Percentiles rank a stretch among this genome's conserved stretches.
phyloP scores from a whole-genome alignment of 148 eudicot genomes.

The Cornus suecica region DNA sequence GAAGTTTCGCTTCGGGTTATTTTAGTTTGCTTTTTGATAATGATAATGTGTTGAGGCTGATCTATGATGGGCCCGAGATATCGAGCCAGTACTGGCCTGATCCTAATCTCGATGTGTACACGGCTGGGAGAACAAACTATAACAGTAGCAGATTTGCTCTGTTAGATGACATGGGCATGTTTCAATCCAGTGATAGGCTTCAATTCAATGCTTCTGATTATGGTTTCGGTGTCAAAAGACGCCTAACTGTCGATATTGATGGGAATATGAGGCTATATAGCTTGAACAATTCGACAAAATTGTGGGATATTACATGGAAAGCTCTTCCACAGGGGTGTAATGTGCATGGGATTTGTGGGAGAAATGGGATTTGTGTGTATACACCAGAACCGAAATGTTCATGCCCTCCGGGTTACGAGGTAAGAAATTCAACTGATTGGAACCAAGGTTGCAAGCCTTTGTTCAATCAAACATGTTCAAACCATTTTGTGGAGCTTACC shows the following conservation, averaged over 20 bases:
- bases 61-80: conserved; percentile 37
- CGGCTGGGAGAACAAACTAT: conserved; percentile 33
- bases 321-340: conserved; percentile 41
- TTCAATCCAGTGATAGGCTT: conserved; percentile 39
- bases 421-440: conserved; percentile 39
- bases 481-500: conserved; percentile 44
- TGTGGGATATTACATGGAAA: conserved; percentile 48
- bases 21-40: conserved; percentile 27
- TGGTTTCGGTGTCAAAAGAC: conserved; percentile 38
- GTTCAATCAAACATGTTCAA: conserved; percentile 29
- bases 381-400: conserved; percentile 40
- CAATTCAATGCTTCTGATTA: conserved; percentile 38
- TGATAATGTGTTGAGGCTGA: conserved; percentile 30
- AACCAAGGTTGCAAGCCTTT: conserved; percentile 50
- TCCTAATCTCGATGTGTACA: conserved; percentile 1
- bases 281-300: conserved; percentile 36
- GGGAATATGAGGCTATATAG: conserved; percentile 64
- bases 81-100: conserved; percentile 45
- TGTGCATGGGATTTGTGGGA: conserved; percentile 59
- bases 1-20: conserved; percentile 27
- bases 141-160: conserved; percentile 36
- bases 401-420: conserved; percentile 46
- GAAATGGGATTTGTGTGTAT: conserved; percentile 48
- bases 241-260: conserved; percentile 53
- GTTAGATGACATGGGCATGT: conserved; percentile 34